phyloP scores from a whole-genome alignment of 2,329 filamentous ascomycete species.

The Colletotrichum plurivorum region DNA sequence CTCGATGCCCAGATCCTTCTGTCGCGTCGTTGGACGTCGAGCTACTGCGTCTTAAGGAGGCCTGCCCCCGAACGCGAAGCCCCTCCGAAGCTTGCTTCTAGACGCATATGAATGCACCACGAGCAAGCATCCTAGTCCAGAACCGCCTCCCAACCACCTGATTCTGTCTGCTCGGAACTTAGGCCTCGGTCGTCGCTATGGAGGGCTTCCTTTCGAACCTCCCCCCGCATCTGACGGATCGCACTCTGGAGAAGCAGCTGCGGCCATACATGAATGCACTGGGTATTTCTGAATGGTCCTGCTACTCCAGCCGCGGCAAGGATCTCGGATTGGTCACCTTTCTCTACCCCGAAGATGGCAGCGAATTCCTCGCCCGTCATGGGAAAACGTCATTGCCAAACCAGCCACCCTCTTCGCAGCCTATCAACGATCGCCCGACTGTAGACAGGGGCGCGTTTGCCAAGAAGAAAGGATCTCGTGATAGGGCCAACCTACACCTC shows the following conservation, averaged over 20 bases:
- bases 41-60: not conserved
- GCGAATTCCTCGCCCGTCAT: conserved; percentile 57
- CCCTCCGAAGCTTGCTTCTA: not conserved
- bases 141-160: not conserved
- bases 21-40: no score
- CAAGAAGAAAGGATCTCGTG: conserved; percentile 16
- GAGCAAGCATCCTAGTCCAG: not conserved
- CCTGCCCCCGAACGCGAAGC: not conserved
- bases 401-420: not conserved
- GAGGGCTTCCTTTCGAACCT: conserved; percentile 62
- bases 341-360: conserved; percentile 54
- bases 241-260: conserved; percentile 55
- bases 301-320: conserved; percentile 56
- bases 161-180: not conserved
- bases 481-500: conserved; percentile 50
- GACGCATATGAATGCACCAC: no score
- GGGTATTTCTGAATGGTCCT: conserved; percentile 58
- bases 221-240: conserved; percentile 56
- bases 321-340: conserved; percentile 59
- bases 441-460: not conserved
- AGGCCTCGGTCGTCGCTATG: conserved; percentile 49
- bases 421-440: no score
- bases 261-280: conserved; percentile 56
- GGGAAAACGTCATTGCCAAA: conserved; percentile 46
- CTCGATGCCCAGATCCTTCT: no score